Evolutionary conservation across 768 basidiomycete species (phyloP).

Genomic region (Megacollybia marginata): DNA sequence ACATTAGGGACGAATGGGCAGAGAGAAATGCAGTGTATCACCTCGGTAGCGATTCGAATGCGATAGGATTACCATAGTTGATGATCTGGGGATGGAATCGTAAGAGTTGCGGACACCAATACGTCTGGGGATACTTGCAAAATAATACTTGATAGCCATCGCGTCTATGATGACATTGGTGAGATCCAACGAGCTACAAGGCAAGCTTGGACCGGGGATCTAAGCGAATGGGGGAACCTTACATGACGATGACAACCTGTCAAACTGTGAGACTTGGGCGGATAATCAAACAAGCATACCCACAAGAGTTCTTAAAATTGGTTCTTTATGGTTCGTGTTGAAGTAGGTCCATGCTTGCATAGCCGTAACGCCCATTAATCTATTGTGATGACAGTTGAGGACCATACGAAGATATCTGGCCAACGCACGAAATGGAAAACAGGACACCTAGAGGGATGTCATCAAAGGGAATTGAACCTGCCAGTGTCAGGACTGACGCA

Average conservation of each 20-base stretch:
- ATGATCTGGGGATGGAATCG: neutral
- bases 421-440: neutral
- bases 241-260: neutral
- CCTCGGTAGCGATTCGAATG: neutral
- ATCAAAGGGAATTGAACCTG: neutral
- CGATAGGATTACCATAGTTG: neutral
- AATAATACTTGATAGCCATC: neutral
- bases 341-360: neutral
- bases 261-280: neutral
- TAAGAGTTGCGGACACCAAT: neutral
- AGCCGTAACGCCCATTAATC: neutral
- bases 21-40: too few relatives aligned
- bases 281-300: neutral
- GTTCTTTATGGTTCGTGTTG: neutral
- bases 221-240: neutral
- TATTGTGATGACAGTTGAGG: neutral
- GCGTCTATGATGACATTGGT: neutral
- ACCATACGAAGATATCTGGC: neutral
- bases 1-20: too few relatives aligned
- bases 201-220: neutral
- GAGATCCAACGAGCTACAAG: neutral
- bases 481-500: neutral
- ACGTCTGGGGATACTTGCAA: neutral
- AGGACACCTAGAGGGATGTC: neutral
- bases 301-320: neutral